Evolutionary conservation across 1,284 basidiomycete species (phyloP), one percentile per base, ranked within the genome.

Genomic region (Moesziomyces sp.): DNA sequence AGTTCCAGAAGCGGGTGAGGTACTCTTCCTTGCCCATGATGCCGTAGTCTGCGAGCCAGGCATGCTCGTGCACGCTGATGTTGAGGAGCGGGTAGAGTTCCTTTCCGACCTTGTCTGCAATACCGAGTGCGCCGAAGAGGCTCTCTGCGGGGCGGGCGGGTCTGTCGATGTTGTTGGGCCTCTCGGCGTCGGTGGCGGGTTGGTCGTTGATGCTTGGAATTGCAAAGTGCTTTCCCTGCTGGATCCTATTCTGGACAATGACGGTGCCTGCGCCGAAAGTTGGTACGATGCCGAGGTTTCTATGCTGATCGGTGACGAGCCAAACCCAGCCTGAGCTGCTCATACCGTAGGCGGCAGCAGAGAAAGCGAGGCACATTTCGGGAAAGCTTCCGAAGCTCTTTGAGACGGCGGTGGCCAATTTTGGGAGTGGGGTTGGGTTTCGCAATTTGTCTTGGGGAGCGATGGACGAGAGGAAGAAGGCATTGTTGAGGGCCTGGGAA

Each of bases 21-120:
- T 96, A 99, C 82, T 89, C 88, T 83, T 94, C 92, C 86, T 93
- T 94, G 44, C 93, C 94, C 92, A 93, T 96, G 18, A 99, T 90
- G 13, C 96, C 96, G 81, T 93, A 95, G 51, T 92, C 90, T 54
- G 88, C 88, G 76, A 99, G 86, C 92, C 94, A 99, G 24, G 92
- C 91, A 80, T 94, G 94, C 85, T 97, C 94, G 80, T 94, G 90
- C 23, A 96, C 88, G 58, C 91, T 91, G 67, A 97, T 85, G 76
- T 93, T 94, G 81, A 96, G 91, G 46, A 96, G 84, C 14, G 93
- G 93, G 83, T 88, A 90, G 46, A 95, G 85, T 19, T 86, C 86
- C 46, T 89, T 87, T 30, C 91, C 91, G 26, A 75, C 69, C 54
- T 69, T 74, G 55, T 73, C 73, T 13, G 61, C 43, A 64, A 75